Percentiles rank a stretch among this genome's conserved stretches.
Conservation (phyloP, 768 basidiomycete species). For the Tricholomella constricta region DNA sequence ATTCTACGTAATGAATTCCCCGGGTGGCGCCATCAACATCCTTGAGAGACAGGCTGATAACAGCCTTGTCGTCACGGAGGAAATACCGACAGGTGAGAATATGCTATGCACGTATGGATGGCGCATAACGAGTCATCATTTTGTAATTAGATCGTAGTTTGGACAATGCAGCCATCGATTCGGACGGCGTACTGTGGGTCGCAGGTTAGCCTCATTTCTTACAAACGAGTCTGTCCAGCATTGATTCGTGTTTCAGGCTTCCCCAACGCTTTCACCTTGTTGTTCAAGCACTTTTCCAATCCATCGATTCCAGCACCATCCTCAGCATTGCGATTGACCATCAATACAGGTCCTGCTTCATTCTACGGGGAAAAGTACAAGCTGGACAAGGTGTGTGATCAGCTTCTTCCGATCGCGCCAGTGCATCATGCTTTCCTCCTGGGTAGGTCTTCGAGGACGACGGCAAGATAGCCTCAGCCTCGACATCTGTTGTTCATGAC, state of each 20-base stretch:
- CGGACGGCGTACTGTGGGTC: conserved; percentile 61
- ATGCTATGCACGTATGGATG: not conserved
- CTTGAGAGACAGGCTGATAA: conserved; percentile 63
- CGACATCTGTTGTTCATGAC: conserved; percentile 61
- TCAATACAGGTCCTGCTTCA: conserved; percentile 50
- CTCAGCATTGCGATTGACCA: conserved; percentile 51
- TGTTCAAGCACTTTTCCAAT: conserved; percentile 42
- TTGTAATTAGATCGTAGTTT: conserved; percentile 44
- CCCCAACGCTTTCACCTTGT: conserved; percentile 37
- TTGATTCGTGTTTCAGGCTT: conserved; percentile 35
- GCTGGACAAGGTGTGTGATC: conserved; percentile 49
- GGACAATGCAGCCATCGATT: conserved; percentile 66
- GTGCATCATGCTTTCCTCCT: conserved; percentile 7
- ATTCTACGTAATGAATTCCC: conserved; percentile 55
- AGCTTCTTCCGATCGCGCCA: not conserved
- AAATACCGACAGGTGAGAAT: conserved; percentile 51
- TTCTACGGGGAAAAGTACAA: conserved; percentile 64
- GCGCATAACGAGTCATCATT: not conserved
- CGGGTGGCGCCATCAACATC: conserved; percentile 48
- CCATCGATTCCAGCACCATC: conserved; percentile 46
- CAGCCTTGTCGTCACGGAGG: conserved; percentile 54
- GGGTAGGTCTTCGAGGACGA: conserved; percentile 68
- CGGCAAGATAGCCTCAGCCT: conserved; percentile 55
- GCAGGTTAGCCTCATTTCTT: conserved; percentile 43
- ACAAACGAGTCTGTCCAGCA: not conserved